Evolutionary conservation across 306 rosid genomes (phyloP).

Genomic region (Cucurbita maxima): DNA sequence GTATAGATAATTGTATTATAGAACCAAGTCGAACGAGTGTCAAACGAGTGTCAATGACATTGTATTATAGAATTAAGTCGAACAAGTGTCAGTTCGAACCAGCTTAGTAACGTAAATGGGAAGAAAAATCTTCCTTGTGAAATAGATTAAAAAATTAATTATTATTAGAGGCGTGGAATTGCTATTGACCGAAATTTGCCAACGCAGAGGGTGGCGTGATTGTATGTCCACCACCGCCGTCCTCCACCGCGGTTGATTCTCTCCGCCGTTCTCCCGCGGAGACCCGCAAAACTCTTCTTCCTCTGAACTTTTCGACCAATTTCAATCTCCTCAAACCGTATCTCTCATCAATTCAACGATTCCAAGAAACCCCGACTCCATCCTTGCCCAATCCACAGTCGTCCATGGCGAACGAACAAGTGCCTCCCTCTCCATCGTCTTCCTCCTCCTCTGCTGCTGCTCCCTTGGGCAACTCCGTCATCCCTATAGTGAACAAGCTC

Average conservation of each 20-base stretch:
- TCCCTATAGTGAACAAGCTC: conserved; percentile 79
- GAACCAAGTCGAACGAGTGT: no score
- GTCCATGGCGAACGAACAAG: conserved; percentile 68
- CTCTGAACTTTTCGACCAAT: background rate
- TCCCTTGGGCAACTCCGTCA: conserved; percentile 71
- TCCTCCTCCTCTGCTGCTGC: conserved; percentile 26
- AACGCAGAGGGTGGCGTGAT: background rate
- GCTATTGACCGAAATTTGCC: background rate
- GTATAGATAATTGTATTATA: no score
- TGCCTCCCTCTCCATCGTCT: conserved; percentile 14
- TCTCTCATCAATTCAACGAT: background rate
- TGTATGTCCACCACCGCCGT: background rate
- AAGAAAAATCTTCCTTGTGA: no score
- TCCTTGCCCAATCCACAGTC: conserved; percentile 5
- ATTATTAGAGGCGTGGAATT: background rate
- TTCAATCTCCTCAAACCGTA: background rate
- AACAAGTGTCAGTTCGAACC: no score
- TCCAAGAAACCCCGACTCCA: conserved; percentile 26
- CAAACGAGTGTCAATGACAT: no score
- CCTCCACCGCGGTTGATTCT: conserved; percentile 1
- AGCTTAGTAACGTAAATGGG: no score
- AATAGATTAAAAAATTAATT: background rate
- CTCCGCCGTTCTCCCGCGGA: background rate
- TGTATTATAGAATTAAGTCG: no score
- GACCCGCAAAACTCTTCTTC: background rate